These are phyloP conservation scores for Vicia faba DNA, from an alignment of 306 rosid genomes.

Conservation along the genomic window DNA sequence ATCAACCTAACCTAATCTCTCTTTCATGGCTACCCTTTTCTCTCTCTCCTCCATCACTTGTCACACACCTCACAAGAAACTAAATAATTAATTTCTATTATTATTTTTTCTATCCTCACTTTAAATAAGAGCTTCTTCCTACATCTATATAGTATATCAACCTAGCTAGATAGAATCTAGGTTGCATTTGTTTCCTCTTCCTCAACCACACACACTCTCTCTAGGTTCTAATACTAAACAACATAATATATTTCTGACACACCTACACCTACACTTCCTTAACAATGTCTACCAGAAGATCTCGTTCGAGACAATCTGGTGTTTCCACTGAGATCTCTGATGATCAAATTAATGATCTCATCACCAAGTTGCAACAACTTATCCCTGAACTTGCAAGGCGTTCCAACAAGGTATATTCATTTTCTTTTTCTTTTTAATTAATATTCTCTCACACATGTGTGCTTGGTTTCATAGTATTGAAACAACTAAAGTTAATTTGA, in stretches of 20 bases:
- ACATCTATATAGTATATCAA: not conserved
- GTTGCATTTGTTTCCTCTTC: not conserved
- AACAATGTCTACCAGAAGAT: constrained; percentile 83
- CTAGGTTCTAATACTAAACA: not conserved
- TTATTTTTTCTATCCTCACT: not conserved
- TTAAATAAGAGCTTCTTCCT: not conserved
- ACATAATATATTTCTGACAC: constrained; percentile 43
- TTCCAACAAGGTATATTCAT: constrained; percentile 76
- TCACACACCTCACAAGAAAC: not conserved
- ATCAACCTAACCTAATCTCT: not conserved
- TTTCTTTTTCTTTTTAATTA: not conserved
- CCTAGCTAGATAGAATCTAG: not conserved
- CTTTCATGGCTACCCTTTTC: constrained; percentile 24
- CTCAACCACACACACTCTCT: not conserved
- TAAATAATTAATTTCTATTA: not conserved
- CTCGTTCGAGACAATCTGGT: constrained; percentile 67
- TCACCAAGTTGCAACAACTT: constrained; percentile 81
- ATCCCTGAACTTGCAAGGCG: constrained; percentile 78
- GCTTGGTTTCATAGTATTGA: not conserved
- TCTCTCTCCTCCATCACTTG: not conserved
- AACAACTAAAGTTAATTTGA: too few relatives aligned
- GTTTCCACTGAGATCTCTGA: constrained; percentile 61
- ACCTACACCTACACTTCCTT: not conserved
- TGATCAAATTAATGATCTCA: constrained; percentile 86
- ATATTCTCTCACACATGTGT: not conserved